Percentiles rank a stretch among this genome's conserved stretches.
phyloP scores from a whole-genome alignment of 139 green algal genomes.

The Chlamydomonas schloesseri region DNA sequence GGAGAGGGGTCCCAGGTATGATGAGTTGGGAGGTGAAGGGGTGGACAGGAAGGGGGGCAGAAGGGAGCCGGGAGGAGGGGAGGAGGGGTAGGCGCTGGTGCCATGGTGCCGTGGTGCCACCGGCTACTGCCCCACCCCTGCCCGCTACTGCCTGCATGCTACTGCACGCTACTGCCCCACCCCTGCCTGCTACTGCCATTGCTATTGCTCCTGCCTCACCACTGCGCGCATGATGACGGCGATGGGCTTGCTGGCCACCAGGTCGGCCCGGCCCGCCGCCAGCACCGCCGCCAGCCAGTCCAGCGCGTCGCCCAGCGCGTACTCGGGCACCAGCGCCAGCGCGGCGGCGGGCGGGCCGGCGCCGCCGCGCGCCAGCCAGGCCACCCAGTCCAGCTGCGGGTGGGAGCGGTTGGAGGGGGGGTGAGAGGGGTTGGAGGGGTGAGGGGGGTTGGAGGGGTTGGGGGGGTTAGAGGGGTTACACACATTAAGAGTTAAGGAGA shows the following conservation, averaged over 20 bases:
- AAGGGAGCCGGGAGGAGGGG: too few relatives aligned
- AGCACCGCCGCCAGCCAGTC: slow-evolving; percentile 63
- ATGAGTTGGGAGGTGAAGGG: too few relatives aligned
- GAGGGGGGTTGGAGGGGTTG: neutral
- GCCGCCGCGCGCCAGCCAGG: slow-evolving; percentile 47
- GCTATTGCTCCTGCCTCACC: too few relatives aligned
- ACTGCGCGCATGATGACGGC: slow-evolving; percentile 45
- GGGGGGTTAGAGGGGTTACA: too few relatives aligned
- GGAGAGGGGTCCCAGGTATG: neutral
- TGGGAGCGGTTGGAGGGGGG: neutral
- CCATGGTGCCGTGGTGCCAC: too few relatives aligned
- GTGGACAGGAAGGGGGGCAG: too few relatives aligned
- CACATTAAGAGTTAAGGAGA: too few relatives aligned
- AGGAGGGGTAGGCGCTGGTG: too few relatives aligned
- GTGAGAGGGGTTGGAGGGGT: neutral
- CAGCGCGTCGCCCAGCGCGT: slow-evolving; percentile 63
- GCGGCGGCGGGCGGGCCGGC: neutral
- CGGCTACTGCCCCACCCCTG: too few relatives aligned
- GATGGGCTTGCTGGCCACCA: slow-evolving; percentile 53
- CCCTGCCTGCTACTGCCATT: too few relatives aligned
- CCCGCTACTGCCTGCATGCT: too few relatives aligned
- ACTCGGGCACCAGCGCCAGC: slow-evolving; percentile 64
- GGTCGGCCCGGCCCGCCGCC: slow-evolving; percentile 49
- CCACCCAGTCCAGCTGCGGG: slow-evolving; percentile 68
- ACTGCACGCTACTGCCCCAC: too few relatives aligned